phyloP scores from a whole-genome alignment of 1,139 yeast species.

The Saccharomyces hybrid region DNA sequence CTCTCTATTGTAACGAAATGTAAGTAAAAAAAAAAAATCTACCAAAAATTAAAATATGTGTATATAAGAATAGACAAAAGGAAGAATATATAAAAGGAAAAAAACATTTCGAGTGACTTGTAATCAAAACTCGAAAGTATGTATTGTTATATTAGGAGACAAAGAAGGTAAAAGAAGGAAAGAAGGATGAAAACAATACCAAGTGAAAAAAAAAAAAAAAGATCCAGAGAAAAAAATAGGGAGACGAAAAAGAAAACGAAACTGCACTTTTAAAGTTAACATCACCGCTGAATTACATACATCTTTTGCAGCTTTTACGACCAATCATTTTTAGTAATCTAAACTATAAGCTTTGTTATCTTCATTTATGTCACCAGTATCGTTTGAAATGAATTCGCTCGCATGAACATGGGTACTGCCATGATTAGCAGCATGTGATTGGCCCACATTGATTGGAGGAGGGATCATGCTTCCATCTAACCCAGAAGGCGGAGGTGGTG shows the following conservation, averaged over 20 bases:
- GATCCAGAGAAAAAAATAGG: not conserved
- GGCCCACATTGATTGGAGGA: conserved; percentile 2
- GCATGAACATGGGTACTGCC: not conserved
- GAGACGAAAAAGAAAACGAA: not conserved
- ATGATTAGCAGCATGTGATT: not conserved
- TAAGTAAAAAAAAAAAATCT: not conserved
- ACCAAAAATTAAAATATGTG: not conserved
- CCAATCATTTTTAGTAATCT: not conserved
- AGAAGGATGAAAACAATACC: not conserved
- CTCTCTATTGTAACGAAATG: not conserved
- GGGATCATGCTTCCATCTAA: conserved; percentile 8
- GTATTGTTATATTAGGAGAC: not conserved
- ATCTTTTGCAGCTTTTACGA: not conserved
- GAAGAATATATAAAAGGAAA: not conserved
- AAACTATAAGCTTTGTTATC: not conserved
- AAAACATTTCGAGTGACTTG: not conserved
- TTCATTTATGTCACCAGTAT: not conserved
- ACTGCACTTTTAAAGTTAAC: not conserved
- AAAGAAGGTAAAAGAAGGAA: not conserved
- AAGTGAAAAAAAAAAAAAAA: not conserved
- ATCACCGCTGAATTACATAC: not conserved
- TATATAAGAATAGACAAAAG: not conserved
- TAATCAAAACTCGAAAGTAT: not conserved
- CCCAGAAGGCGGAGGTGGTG: conserved; percentile 22
- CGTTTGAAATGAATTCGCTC: not conserved